A percentile compares a stretch with the other conserved stretches of the same genome.
These are phyloP conservation scores for Solanum aculeatissimum DNA, from an alignment of 305 asterid genomes.

Conservation along the genomic window DNA sequence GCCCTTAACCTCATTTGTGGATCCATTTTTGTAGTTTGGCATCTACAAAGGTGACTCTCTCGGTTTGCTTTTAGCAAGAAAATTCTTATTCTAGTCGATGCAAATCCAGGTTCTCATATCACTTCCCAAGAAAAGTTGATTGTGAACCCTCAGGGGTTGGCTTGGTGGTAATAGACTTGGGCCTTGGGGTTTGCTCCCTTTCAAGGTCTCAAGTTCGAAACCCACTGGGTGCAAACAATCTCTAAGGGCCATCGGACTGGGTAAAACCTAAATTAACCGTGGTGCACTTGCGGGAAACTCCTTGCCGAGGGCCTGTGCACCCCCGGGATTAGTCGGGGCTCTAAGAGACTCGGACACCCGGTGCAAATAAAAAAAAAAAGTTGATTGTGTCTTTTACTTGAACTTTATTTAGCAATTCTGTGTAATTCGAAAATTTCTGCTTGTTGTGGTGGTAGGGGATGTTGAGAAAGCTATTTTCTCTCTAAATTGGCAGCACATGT, in stretches of 20 bases:
- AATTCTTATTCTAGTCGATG: background rate
- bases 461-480: background rate
- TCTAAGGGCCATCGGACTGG: no score
- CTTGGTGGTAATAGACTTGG: no score
- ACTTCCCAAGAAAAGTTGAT: background rate
- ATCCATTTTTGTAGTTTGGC: background rate
- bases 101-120: background rate
- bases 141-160: no score
- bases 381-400: background rate
- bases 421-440: background rate
- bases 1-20: background rate
- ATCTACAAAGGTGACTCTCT: background rate
- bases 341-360: no score
- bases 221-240: no score
- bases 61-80: background rate
- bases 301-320: no score
- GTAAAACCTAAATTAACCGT: no score
- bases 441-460: background rate
- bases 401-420: background rate
- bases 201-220: no score
- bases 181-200: no score
- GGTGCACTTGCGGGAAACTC: no score
- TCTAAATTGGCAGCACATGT: background rate
- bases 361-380: no score
- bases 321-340: no score